Evolutionary conservation across 768 basidiomycete species (phyloP).

Genomic region (Auriscalpium microsporum): DNA sequence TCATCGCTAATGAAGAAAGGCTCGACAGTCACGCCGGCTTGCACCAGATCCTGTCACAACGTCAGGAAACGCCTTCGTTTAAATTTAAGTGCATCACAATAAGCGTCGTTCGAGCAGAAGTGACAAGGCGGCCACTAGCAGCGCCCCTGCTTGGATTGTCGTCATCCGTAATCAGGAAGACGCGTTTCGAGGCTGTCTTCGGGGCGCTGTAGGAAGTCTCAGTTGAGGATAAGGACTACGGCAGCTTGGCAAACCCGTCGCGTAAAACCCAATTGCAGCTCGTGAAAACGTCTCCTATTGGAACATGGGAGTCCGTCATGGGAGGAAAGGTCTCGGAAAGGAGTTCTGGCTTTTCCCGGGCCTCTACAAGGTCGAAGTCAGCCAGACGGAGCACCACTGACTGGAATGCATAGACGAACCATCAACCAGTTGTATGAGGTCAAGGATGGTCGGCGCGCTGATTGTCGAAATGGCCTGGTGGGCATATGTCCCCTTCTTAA

Average conservation of each 20-base stretch:
- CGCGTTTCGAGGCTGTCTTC: conserved; percentile 84
- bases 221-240: background rate
- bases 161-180: conserved; percentile 90
- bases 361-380: conserved; percentile 34
- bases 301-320: conserved; percentile 44
- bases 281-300: conserved; percentile 86
- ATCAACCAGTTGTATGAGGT: conserved; percentile 69
- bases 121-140: conserved; percentile 50
- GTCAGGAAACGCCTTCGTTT: background rate
- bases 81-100: conserved; percentile 29
- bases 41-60: conserved; percentile 59
- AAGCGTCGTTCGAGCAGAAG: conserved; percentile 64
- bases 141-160: conserved; percentile 62
- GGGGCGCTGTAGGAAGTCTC: conserved; percentile 44
- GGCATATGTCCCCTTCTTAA: conserved; percentile 62
- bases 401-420: conserved; percentile 34
- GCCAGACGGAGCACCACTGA: background rate
- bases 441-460: conserved; percentile 74
- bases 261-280: conserved; percentile 86
- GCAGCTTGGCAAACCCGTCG: conserved; percentile 53
- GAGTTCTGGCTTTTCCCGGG: conserved; percentile 52
- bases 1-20: conserved; percentile 82
- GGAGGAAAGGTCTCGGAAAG: conserved; percentile 60
- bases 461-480: conserved; percentile 73
- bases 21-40: conserved; percentile 71